Percentiles rank a stretch among this genome's conserved stretches.
phyloP scores from a whole-genome alignment of 129 eudicot species.

The Arctium lappa region DNA sequence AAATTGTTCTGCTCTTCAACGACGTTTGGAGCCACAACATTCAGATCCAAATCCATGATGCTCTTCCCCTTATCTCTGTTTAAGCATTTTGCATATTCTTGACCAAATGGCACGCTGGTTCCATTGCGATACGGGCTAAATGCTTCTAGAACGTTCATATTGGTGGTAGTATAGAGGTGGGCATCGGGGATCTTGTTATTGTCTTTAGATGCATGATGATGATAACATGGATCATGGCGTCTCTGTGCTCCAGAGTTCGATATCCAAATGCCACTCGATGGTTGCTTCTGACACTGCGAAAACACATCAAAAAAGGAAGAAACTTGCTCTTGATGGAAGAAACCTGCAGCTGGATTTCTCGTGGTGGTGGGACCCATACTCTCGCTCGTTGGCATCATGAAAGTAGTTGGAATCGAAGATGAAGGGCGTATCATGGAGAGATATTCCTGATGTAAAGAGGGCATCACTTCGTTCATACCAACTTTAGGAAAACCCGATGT shows the following conservation, averaged over 20 bases:
- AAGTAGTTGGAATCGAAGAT: constrained; percentile 10
- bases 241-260: constrained; percentile 26
- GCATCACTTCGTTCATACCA: constrained; percentile 18
- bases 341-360: constrained; percentile 15
- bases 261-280: constrained; percentile 14
- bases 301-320: constrained; percentile 20
- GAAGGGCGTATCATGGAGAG: constrained; percentile 23
- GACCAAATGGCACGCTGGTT: constrained; percentile 22
- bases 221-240: constrained; percentile 17
- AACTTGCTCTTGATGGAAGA: constrained; percentile 20
- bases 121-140: constrained; percentile 20
- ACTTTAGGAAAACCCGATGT: constrained; percentile 15
- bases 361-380: constrained; percentile 22
- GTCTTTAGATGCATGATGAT: not conserved
- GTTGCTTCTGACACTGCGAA: constrained; percentile 34
- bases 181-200: constrained; percentile 12
- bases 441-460: constrained; percentile 24
- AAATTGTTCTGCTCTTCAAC: constrained; percentile 35
- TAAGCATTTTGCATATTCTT: constrained; percentile 15
- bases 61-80: constrained; percentile 44
- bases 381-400: constrained; percentile 3
- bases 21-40: constrained; percentile 26
- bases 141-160: constrained; percentile 22
- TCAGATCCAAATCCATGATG: constrained; percentile 47
- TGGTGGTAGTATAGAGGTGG: constrained; percentile 10